Evolutionary conservation across 805 yeast genomes (phyloP), one percentile per base, ranked within the genome.

Genomic region (Yarrowia alimentaria): DNA sequence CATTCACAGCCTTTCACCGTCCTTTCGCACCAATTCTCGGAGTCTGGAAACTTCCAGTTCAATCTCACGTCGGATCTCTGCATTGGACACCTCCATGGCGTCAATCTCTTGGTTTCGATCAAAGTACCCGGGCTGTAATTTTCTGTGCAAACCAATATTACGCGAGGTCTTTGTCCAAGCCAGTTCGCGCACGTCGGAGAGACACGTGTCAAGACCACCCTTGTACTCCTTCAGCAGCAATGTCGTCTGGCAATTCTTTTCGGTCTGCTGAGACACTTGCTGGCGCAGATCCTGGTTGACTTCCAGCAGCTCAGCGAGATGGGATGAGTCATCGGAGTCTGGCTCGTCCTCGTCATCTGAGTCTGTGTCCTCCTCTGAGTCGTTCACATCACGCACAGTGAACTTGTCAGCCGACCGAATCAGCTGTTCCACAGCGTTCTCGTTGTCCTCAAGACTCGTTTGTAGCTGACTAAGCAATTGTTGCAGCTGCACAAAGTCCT

Each of bases 121-220:
- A n/a, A 43, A 30, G 5, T 30, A 31, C 13, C 30, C 50, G 2
- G 37, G 50, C 14, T 43, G 47, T 24, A 40, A 54, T 17, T 53
- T 22, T 22, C 53, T 45, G 28, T 60, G 62, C 19, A 57, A 20
- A 2, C 48, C 49, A 16, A 60, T 48, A 4, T 56, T 53, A 10
- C 40, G 48, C 18, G 52, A 30, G 13, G 62, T 55, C 18, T 57
- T 25, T 18, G 55, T 55, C 37, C 56, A 49, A 5, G 54, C 55
- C 14, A 53, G 47, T 12, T 45, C 53, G 9, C 62, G 47, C 16
- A 60, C 50, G 43, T 32, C 37, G 6, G 35, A 21, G 16, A 60
- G 17, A 42, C 60, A 58, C 21, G 52, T 40, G 11, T 58, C 57
- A 45, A 59, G 34, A 5, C 53, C 45, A 10, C 42, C 32, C 33